These are phyloP conservation scores for Verticillium albo-atrum DNA, from an alignment of 2,329 filamentous ascomycete species.

Conservation along the genomic window DNA sequence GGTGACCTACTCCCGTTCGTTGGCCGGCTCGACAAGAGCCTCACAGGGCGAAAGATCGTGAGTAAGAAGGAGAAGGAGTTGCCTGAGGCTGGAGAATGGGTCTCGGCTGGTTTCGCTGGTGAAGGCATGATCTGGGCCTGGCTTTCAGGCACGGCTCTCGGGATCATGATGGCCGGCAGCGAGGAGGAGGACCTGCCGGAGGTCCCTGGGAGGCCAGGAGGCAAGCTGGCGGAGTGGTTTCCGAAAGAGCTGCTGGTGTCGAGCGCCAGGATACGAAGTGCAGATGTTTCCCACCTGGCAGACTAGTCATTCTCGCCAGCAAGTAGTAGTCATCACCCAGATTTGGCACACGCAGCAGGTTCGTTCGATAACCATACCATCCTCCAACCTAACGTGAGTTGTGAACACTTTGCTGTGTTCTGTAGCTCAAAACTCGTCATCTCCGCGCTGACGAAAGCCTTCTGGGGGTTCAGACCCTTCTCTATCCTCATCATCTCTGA, in stretches of 20 bases:
- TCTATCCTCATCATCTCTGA: no score
- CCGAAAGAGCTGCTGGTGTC: conserved; percentile 29
- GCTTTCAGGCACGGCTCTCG: conserved; percentile 44
- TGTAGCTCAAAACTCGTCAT: no score
- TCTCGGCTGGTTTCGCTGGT: conserved; percentile 46
- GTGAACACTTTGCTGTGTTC: no score
- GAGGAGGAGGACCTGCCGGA: conserved; percentile 23
- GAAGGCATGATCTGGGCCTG: conserved; percentile 52
- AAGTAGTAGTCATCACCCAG: no score
- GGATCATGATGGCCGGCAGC: conserved; percentile 37
- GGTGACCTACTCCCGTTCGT: conserved; percentile 11
- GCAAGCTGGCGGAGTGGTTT: conserved; percentile 34
- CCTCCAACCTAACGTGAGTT: no score
- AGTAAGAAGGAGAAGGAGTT: conserved; percentile 16
- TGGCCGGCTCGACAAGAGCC: conserved; percentile 1
- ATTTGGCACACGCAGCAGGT: no score
- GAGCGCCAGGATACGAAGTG: conserved; percentile 26
- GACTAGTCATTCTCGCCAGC: no score
- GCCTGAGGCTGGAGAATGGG: conserved; percentile 37
- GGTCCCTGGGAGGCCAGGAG: conserved; percentile 28
- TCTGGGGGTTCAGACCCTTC: no score
- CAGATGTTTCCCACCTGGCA: conserved; percentile 29
- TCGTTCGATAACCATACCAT: no score
- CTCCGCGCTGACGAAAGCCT: no score
- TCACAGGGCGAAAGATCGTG: conserved; percentile 38